These are phyloP conservation scores for Gentiana straminea DNA, from an alignment of 257 asterid species.

Conservation along the genomic window DNA sequence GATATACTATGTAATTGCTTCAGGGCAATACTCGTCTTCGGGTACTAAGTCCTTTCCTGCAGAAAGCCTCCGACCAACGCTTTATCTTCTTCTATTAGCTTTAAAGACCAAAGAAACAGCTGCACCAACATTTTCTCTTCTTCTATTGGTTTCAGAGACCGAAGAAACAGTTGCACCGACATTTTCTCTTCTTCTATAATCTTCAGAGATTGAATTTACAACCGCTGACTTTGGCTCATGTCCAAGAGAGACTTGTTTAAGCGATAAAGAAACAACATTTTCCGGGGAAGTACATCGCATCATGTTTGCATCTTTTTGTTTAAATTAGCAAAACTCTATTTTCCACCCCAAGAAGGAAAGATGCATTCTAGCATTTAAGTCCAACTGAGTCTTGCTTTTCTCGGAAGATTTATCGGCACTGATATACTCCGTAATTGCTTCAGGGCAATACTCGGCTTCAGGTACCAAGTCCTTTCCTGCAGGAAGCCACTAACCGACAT, in stretches of 20 bases:
- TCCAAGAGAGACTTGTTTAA: constrained; percentile 24
- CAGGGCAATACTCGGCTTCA: constrained; percentile 36
- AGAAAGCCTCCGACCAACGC: constrained; percentile 32
- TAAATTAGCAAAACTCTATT: constrained; percentile 18
- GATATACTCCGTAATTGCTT: constrained; percentile 25
- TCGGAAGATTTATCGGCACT: constrained; percentile 4
- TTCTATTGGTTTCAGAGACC: too few species aligned
- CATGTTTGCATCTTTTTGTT: background rate
- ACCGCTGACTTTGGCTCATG: background rate
- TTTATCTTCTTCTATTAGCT: too few species aligned
- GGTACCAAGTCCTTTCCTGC: constrained; percentile 24
- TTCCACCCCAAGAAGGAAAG: constrained; percentile 58
- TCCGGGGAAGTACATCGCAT: constrained; percentile 42
- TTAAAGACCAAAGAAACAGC: too few species aligned
- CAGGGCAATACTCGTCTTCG: constrained; percentile 35
- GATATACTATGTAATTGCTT: constrained; percentile 25
- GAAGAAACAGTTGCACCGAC: too few species aligned
- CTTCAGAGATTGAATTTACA: too few species aligned
- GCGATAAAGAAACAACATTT: constrained; percentile 24
- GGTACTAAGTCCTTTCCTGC: constrained; percentile 24
- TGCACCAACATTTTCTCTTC: too few species aligned
- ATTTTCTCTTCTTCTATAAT: too few species aligned
- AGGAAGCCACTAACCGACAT: constrained; percentile 27
- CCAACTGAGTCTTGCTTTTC: background rate
- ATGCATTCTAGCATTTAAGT: constrained; percentile 30